Conservation (phyloP, 345 rosid genomes). For the Populus deltoides region DNA sequence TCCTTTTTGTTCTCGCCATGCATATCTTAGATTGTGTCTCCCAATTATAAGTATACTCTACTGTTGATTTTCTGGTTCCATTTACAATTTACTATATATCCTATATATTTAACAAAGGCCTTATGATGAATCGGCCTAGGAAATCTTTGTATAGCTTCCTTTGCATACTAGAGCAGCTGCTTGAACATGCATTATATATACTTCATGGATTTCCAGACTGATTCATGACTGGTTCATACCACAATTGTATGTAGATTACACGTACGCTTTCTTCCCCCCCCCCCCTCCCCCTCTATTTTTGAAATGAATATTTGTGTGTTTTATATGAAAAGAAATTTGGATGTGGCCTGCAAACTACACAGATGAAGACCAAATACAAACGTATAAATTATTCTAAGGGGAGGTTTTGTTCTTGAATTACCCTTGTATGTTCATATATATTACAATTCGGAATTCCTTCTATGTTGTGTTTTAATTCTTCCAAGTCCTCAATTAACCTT, state of each 20-base stretch:
- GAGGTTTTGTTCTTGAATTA: not conserved
- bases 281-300: too few relatives aligned
- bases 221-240: not conserved
- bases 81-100: too few relatives aligned
- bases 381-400: not conserved
- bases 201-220: not conserved
- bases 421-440: not conserved
- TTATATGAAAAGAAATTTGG: not conserved
- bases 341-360: not conserved
- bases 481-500: not conserved
- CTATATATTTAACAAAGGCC: too few relatives aligned
- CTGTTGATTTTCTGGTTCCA: not conserved
- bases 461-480: not conserved
- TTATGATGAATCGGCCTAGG: not conserved
- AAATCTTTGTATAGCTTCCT: not conserved
- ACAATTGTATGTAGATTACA: not conserved
- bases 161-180: not conserved
- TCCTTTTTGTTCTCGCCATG: not conserved
- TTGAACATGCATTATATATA: not conserved
- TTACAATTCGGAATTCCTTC: not conserved
- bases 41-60: not conserved
- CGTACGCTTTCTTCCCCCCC: too few relatives aligned
- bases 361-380: not conserved
- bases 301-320: not conserved
- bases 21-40: not conserved